Evolutionary conservation across 768 basidiomycete species (phyloP).

Genomic region (Calocera viscosa): DNA sequence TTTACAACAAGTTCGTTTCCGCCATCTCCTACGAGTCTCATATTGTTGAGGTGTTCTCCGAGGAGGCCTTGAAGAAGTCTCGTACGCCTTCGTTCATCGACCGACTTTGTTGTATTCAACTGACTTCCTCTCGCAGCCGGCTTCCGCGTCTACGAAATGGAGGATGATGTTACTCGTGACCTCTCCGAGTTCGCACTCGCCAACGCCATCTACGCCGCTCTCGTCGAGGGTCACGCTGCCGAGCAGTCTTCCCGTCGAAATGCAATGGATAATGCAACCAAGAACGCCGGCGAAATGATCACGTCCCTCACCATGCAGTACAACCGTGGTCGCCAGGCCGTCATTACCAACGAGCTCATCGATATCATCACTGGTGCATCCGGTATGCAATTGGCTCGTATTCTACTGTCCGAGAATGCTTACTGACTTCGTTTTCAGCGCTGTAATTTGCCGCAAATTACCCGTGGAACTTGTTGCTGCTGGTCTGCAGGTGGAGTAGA

Average conservation of each 20-base stretch:
- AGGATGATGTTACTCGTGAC: slow-evolving; percentile 89
- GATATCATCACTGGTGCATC: slow-evolving; percentile 74
- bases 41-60: slow-evolving; percentile 64
- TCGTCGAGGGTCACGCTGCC: slow-evolving; percentile 90
- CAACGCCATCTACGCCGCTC: slow-evolving; percentile 88
- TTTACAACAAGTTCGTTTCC: slow-evolving; percentile 78
- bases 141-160: slow-evolving; percentile 94
- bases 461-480: not conserved
- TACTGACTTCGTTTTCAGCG: not conserved
- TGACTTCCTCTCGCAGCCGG: slow-evolving; percentile 40
- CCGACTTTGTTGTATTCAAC: not conserved
- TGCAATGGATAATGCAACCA: slow-evolving; percentile 99
- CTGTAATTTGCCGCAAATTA: not conserved
- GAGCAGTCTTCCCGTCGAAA: slow-evolving; percentile 90
- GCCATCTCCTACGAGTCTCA: slow-evolving; percentile 82
- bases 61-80: slow-evolving; percentile 67
- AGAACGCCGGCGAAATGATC: slow-evolving; percentile 97
- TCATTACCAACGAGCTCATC: slow-evolving; percentile 90
- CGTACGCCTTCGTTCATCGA: slow-evolving; percentile 37
- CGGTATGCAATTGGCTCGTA: not conserved
- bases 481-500: not conserved
- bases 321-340: slow-evolving; percentile 96
- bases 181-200: slow-evolving; percentile 91
- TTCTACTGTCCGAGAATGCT: not conserved
- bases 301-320: slow-evolving; percentile 76